phyloP scores from a whole-genome alignment of 148 eudicot species.

The Camellia sinensis region DNA sequence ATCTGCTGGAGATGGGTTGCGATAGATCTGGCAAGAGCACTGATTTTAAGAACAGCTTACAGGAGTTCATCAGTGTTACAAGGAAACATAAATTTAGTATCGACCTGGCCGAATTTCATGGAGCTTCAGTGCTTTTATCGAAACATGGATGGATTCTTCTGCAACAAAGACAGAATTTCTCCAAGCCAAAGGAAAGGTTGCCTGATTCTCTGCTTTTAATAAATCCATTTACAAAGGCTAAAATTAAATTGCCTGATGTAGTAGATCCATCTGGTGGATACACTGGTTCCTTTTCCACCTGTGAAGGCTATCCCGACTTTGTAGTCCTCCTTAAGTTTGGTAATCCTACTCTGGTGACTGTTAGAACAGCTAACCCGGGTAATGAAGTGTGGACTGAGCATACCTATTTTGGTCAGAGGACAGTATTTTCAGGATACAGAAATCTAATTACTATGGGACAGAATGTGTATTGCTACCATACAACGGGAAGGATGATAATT shows the following conservation, averaged over 20 bases:
- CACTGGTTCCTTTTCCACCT: not conserved
- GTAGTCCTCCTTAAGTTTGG: too few relatives aligned
- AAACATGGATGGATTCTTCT: not conserved
- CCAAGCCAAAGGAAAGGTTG: not conserved
- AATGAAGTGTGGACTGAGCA: not conserved
- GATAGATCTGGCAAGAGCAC: not conserved
- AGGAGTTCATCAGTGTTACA: not conserved
- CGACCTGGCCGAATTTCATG: not conserved
- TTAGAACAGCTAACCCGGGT: not conserved
- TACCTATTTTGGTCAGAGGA: not conserved
- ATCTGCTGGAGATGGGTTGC: conserved; percentile 2
- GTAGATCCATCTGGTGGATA: too few relatives aligned
- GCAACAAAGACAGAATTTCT: not conserved
- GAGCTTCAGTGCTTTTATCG: not conserved
- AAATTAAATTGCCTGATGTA: not conserved
- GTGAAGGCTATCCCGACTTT: not conserved
- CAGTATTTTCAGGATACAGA: not conserved
- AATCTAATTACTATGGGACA: not conserved
- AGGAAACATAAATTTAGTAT: not conserved
- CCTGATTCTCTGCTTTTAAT: not conserved
- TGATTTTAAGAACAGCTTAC: not conserved
- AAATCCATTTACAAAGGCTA: not conserved
- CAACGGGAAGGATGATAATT: not conserved
- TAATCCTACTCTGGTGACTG: not conserved
- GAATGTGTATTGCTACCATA: not conserved